Evolutionary conservation across 1,284 basidiomycete genomes (phyloP).

Genomic region (Pisolithus thermaeus): DNA sequence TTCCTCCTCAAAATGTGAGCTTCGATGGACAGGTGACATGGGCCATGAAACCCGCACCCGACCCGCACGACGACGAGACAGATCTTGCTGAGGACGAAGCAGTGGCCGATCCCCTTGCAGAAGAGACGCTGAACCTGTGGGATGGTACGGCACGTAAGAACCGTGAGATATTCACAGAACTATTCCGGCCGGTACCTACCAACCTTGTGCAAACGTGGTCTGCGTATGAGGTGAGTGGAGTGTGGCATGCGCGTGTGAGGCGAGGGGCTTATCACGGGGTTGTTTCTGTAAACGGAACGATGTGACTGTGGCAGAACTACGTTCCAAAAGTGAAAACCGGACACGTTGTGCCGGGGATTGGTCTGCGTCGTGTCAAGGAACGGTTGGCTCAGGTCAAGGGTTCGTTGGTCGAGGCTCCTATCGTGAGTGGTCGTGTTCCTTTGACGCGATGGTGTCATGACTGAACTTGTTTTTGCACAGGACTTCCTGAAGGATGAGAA

Average conservation of each 20-base stretch:
- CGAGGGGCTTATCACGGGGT: background rate
- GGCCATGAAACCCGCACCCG: slow-evolving; percentile 78
- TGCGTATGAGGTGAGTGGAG: slow-evolving; percentile 61
- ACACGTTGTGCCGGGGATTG: slow-evolving; percentile 69
- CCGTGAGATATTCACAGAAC: slow-evolving; percentile 73
- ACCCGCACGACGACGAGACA: slow-evolving; percentile 64
- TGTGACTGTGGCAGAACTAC: slow-evolving; percentile 45
- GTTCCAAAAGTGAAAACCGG: slow-evolving; percentile 74
- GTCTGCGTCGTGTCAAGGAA: slow-evolving; percentile 66
- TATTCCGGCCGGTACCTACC: slow-evolving; percentile 80
- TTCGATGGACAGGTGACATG: slow-evolving; percentile 40
- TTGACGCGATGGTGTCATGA: slow-evolving; percentile 8
- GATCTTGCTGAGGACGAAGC: slow-evolving; percentile 50
- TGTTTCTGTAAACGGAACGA: slow-evolving; percentile 4
- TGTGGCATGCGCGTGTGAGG: slow-evolving; percentile 2
- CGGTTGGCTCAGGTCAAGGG: slow-evolving; percentile 67
- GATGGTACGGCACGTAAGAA: slow-evolving; percentile 72
- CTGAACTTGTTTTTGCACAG: slow-evolving; percentile 29
- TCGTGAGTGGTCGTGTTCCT: slow-evolving; percentile 39
- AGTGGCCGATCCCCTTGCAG: slow-evolving; percentile 78
- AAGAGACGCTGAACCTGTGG: slow-evolving; percentile 60
- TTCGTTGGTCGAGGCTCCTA: slow-evolving; percentile 69
- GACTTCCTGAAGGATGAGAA: slow-evolving; percentile 80
- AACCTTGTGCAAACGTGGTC: slow-evolving; percentile 76
- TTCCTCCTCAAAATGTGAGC: slow-evolving; percentile 51